phyloP scores from a whole-genome alignment of 129 eudicot species.

The Centrapalus pauciflorus region DNA sequence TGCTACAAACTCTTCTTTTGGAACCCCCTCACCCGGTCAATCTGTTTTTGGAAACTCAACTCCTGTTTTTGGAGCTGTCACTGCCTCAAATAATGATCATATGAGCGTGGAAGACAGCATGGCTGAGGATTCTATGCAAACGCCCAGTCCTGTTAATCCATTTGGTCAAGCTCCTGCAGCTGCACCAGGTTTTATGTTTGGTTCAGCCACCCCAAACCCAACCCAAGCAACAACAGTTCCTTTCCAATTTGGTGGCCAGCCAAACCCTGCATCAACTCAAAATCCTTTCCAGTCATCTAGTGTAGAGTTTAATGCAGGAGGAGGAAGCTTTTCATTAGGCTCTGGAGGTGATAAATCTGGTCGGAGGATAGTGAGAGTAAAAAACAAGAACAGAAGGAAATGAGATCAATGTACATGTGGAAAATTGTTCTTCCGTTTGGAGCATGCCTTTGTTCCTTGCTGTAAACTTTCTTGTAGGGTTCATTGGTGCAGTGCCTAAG shows the following conservation, averaged over 20 bases:
- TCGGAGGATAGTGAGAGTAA: constrained; percentile 49
- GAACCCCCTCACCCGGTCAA: constrained; percentile 28
- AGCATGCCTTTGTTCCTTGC: too few relatives aligned
- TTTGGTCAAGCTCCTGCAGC: constrained; percentile 25
- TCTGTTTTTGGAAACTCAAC: constrained; percentile 43
- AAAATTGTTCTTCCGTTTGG: background rate
- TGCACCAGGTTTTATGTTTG: constrained; percentile 52
- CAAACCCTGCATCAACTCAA: constrained; percentile 37
- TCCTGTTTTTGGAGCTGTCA: constrained; percentile 30
- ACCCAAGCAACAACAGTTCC: constrained; percentile 24
- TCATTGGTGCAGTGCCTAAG: background rate
- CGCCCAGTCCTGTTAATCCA: constrained; percentile 36
- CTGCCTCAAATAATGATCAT: constrained; percentile 40
- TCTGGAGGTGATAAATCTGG: constrained; percentile 65
- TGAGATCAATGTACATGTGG: constrained; percentile 10
- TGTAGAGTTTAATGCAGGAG: constrained; percentile 57
- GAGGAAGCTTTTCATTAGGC: constrained; percentile 91
- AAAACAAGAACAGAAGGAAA: constrained; percentile 45
- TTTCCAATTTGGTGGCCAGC: constrained; percentile 77
- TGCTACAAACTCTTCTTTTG: constrained; percentile 31
- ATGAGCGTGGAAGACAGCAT: constrained; percentile 87
- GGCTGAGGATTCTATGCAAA: constrained; percentile 92
- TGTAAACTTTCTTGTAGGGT: background rate
- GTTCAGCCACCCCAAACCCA: constrained; percentile 40
- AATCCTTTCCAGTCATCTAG: constrained; percentile 81